Base-by-base conservation (phyloP, 495 filamentous ascomycete genomes). In the Penicillium samsonianum region DNA sequence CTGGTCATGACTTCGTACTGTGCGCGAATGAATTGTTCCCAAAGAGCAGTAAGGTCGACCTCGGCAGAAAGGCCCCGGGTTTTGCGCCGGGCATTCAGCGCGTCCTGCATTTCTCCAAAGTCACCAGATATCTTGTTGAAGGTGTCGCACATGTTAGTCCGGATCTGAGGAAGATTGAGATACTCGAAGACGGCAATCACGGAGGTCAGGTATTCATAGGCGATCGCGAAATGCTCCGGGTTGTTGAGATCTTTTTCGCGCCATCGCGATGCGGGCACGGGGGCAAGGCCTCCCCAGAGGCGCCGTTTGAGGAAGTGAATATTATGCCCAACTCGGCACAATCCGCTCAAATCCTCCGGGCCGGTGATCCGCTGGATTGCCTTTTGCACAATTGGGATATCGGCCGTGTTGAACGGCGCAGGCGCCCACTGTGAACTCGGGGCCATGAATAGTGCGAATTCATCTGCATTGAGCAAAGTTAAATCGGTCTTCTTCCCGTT, bases 401-500 rank as follows among this genome's bases (percentile, higher is more conserved):
- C 46, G 26, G 5, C 26, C 17, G 37, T 41, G 37, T 57, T 57
- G 55, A 57, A 57, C 11, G 55, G 55, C 8, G 55, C 55, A 31
- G 46, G 37, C 55, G 55, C 55, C 55, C 55, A 57, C 14, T 50
- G n/a, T 31, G 55, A 30, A 30, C 54, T 57, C 5, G 55, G 55
- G 38, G 46, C 17, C 38, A 50, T 43, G 47, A 57, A 51, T 6
- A 57, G 37, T 12, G 16, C n/a, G 26, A 50, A 50, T 57, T 57
- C 55, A 45, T 50, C 55, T n/a, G 37, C 9, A 17, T 42, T 37
- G 17, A 50, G 26, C n/a, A 57, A 44, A 50, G 46, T 17, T 30
- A 57, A 50, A 33, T 51, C 46, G 25, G 55, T 57, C 45, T 57
- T 50, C 33, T 57, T 51, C 14, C 55, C 47, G 23, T 51, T 57